Percentiles rank a stretch among this genome's conserved stretches.
Evolutionary conservation across 2,329 filamentous ascomycete species (phyloP).

Genomic region (Epichloe hybrida): DNA sequence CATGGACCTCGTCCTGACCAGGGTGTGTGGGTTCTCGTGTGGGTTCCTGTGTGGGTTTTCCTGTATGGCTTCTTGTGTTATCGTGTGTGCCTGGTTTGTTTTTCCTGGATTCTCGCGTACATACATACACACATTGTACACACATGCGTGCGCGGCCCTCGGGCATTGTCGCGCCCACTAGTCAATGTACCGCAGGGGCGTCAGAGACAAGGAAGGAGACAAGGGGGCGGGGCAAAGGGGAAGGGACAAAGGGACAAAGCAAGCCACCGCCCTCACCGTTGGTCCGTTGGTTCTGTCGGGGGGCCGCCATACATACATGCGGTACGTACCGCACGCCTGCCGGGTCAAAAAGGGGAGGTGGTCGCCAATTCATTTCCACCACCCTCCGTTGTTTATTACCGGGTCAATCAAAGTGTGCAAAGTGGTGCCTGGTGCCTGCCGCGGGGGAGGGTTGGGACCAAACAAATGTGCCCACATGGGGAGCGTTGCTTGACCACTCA

Average conservation of each 20-base stretch:
- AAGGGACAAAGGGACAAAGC: slow-evolving; percentile 1
- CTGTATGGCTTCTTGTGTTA: not conserved
- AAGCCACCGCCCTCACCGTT: slow-evolving; percentile 14
- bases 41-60: not conserved
- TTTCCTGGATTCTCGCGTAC: not conserved
- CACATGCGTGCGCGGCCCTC: slow-evolving; percentile 5
- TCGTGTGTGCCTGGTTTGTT: not conserved
- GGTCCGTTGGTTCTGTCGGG: slow-evolving; percentile 10
- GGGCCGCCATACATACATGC: not conserved
- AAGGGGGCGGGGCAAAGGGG: not conserved
- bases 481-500: not conserved
- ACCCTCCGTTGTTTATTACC: not conserved
- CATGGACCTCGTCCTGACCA: not conserved
- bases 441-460: too few species aligned
- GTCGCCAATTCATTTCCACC: slow-evolving; percentile 10
- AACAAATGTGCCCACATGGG: not conserved
- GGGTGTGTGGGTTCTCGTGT: not conserved
- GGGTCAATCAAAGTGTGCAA: not conserved
- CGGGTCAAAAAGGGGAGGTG: slow-evolving; percentile 8
- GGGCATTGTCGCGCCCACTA: not conserved
- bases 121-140: too few species aligned
- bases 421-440: too few species aligned
- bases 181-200: slow-evolving; percentile 7
- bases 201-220: not conserved
- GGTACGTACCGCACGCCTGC: not conserved